Percentiles rank a stretch among this genome's conserved stretches.
Evolutionary conservation across 345 rosid species (phyloP).

Genomic region (Turnera subulata): DNA sequence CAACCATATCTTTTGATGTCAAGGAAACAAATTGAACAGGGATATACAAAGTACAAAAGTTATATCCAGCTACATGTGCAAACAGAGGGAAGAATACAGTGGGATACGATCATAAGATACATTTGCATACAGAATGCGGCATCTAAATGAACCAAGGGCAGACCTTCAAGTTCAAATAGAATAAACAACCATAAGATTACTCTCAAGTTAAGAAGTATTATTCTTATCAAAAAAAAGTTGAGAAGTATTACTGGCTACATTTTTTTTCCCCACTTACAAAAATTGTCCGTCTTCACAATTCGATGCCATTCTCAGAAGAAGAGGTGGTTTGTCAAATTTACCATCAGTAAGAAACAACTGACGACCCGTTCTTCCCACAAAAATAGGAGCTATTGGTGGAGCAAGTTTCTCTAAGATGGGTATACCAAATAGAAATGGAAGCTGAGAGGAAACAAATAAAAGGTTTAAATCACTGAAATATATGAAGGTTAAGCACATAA

Average conservation of each 20-base stretch:
- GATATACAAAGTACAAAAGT: constrained; percentile 6
- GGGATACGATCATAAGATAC: constrained; percentile 99
- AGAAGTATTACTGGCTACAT: constrained; percentile 4
- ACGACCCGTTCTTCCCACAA: constrained; percentile 80
- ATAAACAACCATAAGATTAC: constrained; percentile 13
- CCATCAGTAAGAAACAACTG: constrained; percentile 89
- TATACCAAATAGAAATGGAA: constrained; percentile 89
- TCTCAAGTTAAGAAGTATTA: too few species aligned
- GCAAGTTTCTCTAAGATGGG: constrained; percentile 83
- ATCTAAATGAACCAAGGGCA: constrained; percentile 71
- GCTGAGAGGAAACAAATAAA: constrained; percentile 34
- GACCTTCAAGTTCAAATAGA: constrained; percentile 41
- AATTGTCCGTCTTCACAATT: constrained; percentile 69
- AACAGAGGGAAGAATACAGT: not conserved
- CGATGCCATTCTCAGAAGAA: constrained; percentile 87
- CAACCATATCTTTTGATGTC: constrained; percentile 84
- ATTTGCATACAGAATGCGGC: constrained; percentile 76
- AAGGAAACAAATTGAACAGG: constrained; percentile 33
- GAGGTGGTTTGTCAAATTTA: constrained; percentile 75
- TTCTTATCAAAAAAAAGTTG: too few species aligned
- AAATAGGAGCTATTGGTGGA: constrained; percentile 70
- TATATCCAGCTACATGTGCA: constrained; percentile 4
- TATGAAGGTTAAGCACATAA: not conserved
- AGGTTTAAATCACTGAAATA: not conserved
- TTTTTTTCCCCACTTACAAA: constrained; percentile 44